Conservation (phyloP, 2,329 filamentous ascomycete genomes). For the Xylaria sp. region DNA sequence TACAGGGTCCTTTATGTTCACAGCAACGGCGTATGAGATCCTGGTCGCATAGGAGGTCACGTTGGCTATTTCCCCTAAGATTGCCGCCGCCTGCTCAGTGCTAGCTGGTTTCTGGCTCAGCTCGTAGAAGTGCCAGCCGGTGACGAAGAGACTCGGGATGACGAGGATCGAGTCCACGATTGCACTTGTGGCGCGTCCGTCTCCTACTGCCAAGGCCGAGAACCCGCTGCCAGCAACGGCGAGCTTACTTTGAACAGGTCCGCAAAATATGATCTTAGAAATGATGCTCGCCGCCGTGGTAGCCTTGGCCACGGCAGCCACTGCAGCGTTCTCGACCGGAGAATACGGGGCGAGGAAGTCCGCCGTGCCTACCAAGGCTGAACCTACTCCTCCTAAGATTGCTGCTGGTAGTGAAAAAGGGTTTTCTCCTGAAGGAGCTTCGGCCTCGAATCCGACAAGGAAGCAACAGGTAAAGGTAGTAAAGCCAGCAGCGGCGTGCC, state of each 20-base stretch:
- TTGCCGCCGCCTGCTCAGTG: neutral
- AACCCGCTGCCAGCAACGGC: neutral
- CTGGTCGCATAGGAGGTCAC: neutral
- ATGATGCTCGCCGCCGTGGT: neutral
- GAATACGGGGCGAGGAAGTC: neutral
- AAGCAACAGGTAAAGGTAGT: neutral
- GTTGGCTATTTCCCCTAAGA: neutral
- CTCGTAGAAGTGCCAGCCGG: constrained; percentile 12
- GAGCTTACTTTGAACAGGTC: neutral
- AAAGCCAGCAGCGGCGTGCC: neutral
- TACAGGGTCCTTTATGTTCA: neutral
- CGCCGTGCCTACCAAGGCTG: neutral
- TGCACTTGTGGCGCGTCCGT: constrained; percentile 6
- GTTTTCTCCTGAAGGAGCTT: neutral
- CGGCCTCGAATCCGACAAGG: neutral
- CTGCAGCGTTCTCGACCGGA: neutral
- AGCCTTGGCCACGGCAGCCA: neutral
- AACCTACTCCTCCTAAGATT: neutral
- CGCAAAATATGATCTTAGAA: neutral
- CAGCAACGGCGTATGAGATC: too few species aligned
- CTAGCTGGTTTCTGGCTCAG: neutral
- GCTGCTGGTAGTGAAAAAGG: constrained; percentile 4
- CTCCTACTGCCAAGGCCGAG: neutral
- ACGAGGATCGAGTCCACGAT: constrained; percentile 2
- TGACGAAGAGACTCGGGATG: neutral